Conservation (phyloP, 1,139 yeast genomes). For the Candida freyschussii region DNA sequence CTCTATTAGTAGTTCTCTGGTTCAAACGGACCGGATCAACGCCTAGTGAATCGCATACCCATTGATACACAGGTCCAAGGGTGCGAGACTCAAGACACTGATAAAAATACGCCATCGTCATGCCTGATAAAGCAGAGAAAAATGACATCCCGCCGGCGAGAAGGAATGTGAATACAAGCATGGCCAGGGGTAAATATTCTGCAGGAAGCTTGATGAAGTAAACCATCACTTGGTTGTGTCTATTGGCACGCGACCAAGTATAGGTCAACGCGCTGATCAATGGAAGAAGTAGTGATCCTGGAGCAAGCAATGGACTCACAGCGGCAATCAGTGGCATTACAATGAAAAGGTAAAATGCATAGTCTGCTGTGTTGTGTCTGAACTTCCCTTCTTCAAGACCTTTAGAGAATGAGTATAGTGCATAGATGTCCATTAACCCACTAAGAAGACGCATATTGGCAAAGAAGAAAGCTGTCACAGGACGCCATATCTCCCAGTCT, state of each 20-base stretch:
- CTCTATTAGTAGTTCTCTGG: conserved; percentile 26
- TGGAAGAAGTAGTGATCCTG: conserved; percentile 10
- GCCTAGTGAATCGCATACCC: conserved; percentile 24
- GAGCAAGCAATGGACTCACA: conserved; percentile 28
- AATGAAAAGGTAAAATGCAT: conserved; percentile 47
- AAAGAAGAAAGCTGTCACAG: conserved; percentile 46
- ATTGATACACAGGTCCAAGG: conserved; percentile 39
- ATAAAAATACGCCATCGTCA: conserved; percentile 51
- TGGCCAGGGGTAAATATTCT: conserved; percentile 53
- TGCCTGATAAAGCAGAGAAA: conserved; percentile 42
- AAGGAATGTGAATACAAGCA: conserved; percentile 43
- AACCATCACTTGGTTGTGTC: conserved; percentile 46
- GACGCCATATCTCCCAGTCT: conserved; percentile 39
- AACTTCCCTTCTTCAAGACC: conserved; percentile 55
- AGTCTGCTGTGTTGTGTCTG: conserved; percentile 49
- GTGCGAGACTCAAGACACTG: conserved; percentile 56
- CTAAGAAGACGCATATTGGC: conserved; percentile 39
- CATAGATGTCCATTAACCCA: conserved; percentile 49
- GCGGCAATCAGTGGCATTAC: conserved; percentile 43
- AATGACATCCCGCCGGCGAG: conserved; percentile 38
- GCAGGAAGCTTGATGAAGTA: conserved; percentile 54
- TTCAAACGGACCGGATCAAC: conserved; percentile 20
- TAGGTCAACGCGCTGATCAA: conserved; percentile 47
- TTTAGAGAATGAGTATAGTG: conserved; percentile 52
- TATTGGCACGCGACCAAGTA: conserved; percentile 54